Evolutionary conservation across 192 early-diverging fungal genomes (phyloP).

Genomic region (Coemansia pectinata): DNA sequence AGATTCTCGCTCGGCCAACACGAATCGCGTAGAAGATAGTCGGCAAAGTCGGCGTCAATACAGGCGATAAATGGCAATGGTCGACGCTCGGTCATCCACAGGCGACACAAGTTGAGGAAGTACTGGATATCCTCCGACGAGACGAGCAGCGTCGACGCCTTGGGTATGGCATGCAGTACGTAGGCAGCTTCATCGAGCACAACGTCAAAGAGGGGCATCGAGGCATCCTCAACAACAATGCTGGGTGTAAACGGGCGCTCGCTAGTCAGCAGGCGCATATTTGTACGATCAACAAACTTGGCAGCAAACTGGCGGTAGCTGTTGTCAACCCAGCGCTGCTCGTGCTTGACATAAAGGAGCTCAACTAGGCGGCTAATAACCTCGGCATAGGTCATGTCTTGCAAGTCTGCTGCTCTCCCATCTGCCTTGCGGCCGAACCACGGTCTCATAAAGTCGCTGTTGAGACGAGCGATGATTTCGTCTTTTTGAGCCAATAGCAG

Average conservation of each 20-base stretch:
- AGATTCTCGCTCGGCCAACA: conserved; percentile 86
- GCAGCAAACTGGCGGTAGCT: conserved; percentile 79
- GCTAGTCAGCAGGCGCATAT: conserved; percentile 73
- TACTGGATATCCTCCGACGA: conserved; percentile 35
- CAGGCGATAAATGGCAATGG: conserved; percentile 87
- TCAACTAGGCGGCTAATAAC: conserved; percentile 79
- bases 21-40: conserved; percentile 93
- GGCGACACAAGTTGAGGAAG: conserved; percentile 31
- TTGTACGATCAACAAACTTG: conserved; percentile 66
- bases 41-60: conserved; percentile 85
- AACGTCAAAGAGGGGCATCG: conserved; percentile 6
- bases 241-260: conserved; percentile 55
- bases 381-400: conserved; percentile 92
- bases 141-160: conserved; percentile 14
- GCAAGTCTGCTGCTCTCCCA: conserved; percentile 70
- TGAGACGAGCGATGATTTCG: conserved; percentile 83
- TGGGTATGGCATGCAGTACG: conserved; percentile 61
- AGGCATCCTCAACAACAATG: neutral
- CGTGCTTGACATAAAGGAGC: conserved; percentile 68
- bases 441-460: conserved; percentile 88
- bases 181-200: conserved; percentile 68
- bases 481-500: conserved; percentile 75
- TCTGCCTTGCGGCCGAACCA: conserved; percentile 88
- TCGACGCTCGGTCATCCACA: conserved; percentile 39
- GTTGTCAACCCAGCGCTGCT: conserved; percentile 79